These are phyloP conservation scores for Pichia cabralensis DNA, from an alignment of 805 yeast species.

Conservation along the genomic window DNA sequence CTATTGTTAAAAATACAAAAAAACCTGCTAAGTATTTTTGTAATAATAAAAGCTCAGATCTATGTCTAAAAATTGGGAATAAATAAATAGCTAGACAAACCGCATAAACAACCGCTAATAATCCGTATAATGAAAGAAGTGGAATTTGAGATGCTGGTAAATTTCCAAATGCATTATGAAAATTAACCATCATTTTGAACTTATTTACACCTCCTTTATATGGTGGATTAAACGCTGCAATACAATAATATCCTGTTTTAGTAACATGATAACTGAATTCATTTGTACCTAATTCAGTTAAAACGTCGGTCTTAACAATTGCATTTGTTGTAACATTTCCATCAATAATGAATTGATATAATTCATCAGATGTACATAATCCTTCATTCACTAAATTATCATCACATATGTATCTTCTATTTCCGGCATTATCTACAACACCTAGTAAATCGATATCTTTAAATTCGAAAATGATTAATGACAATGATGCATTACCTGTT, in stretches of 20 bases:
- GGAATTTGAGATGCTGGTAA: constrained; percentile 87
- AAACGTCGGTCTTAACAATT: constrained; percentile 44
- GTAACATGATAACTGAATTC: constrained; percentile 54
- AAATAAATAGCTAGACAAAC: constrained; percentile 75
- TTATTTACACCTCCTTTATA: constrained; percentile 21
- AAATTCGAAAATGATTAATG: constrained; percentile 76
- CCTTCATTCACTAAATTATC: constrained; percentile 46
- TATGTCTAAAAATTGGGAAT: constrained; percentile 75
- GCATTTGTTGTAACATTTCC: constrained; percentile 32
- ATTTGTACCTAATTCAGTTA: constrained; percentile 49
- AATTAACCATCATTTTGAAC: constrained; percentile 63
- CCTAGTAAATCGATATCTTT: constrained; percentile 69
- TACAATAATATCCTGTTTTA: constrained; percentile 87
- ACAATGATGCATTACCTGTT: constrained; percentile 36
- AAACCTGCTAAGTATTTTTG: constrained; percentile 87
- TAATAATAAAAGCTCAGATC: constrained; percentile 78
- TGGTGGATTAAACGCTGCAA: constrained; percentile 51
- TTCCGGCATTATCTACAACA: constrained; percentile 30
- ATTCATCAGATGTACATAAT: constrained; percentile 44
- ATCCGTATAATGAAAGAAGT: constrained; percentile 80
- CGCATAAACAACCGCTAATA: constrained; percentile 73
- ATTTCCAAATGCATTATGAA: constrained; percentile 88
- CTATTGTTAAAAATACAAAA: constrained; percentile 71
- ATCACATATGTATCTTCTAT: constrained; percentile 63
- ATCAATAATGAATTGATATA: constrained; percentile 54